A percentile compares a stretch with the other conserved stretches of the same genome.
Conservation (phyloP, 331 rosid genomes). For the Cucumis variabilis region DNA sequence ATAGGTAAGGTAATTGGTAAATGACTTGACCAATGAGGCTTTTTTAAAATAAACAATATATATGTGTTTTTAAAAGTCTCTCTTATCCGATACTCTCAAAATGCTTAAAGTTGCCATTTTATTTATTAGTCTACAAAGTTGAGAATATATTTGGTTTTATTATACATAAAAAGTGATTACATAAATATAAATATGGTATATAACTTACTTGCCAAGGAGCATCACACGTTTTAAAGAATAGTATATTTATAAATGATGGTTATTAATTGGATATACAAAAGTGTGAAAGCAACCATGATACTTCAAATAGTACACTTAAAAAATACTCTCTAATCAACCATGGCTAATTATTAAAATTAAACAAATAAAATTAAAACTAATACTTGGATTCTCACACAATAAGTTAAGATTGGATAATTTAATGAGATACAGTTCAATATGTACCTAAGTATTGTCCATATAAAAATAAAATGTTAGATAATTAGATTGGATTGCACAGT, state of each 20-base stretch:
- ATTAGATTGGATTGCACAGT: too few relatives aligned
- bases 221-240: background rate
- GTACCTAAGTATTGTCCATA: too few relatives aligned
- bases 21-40: too few relatives aligned
- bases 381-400: too few relatives aligned
- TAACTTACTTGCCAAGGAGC: background rate
- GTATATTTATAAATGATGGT: constrained; percentile 10
- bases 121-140: background rate
- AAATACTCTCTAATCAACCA: background rate
- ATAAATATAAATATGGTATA: background rate
- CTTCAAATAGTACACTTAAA: background rate
- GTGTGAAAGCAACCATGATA: background rate
- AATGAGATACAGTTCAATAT: too few relatives aligned
- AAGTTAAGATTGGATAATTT: too few relatives aligned
- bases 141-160: background rate
- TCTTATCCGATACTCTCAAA: background rate
- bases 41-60: too few relatives aligned
- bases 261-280: constrained; percentile 1
- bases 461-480: too few relatives aligned
- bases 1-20: too few relatives aligned
- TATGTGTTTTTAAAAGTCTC: too few relatives aligned
- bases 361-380: too few relatives aligned
- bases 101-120: background rate
- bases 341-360: too few relatives aligned
- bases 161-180: background rate